Base-by-base conservation (phyloP, 148 eudicot genomes). In the Fagopyrum tataricum region DNA sequence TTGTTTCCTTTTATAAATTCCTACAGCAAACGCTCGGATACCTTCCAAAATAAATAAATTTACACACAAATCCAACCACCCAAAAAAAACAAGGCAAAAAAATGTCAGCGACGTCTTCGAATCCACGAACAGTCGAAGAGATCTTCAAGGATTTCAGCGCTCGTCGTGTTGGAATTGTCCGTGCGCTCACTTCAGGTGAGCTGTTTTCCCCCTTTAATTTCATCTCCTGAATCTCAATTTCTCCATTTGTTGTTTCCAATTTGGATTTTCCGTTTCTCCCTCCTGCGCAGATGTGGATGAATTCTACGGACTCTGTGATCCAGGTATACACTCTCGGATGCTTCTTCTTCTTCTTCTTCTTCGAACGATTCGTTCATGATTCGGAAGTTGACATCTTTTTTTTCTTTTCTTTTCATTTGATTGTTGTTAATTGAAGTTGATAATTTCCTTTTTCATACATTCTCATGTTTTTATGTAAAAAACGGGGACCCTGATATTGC, bases 141-240 rank as follows among this genome's bases (percentile, higher is more conserved):
- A 91, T 95, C 96, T 95, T 85, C 88, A 91, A 87, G 77, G 98
- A 95, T 85, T 95, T 84, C 81, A 82, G 87, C 78, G 84, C 79
- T 77, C 96, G 97, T 58, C 86, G 96, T 31, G 66, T 90, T 61
- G 93, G 91, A 74, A 84, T 95, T 21, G 80, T 95, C 75, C 96
- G 96, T 41, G 97, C 98, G 79, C 88, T 95, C 64, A 84, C 97
- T 81, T 73, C 76, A 39, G 91, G 90, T 87, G 79, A 39, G 24
- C 26, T 3, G 20, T 42, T 52, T 23, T 70, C 1, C 17, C 55
- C 62, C 37, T 72, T 17, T 58, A 17, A 46, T 73, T 56, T 64
- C 69, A 24, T 37, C 49, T 9, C 51, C 43, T 7, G n/a, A 18
- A 21, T 74, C 26, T 70, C 31, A 23, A 70, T 21, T 42, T 74